Conservation (phyloP, 495 filamentous ascomycete genomes). For the Podospora didyma region DNA sequence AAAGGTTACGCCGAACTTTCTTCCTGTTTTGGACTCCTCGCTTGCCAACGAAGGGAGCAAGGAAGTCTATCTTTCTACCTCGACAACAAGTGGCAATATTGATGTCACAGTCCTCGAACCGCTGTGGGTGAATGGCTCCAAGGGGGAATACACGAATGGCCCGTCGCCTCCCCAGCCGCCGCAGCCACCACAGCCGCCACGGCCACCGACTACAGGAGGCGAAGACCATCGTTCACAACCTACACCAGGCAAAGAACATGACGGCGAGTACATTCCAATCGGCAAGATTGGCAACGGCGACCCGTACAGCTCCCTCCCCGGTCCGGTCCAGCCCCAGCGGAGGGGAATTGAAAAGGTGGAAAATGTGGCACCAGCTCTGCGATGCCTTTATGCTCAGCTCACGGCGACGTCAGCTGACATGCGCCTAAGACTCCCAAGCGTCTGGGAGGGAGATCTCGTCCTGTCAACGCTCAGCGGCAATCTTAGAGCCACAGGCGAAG, state of each 20-base stretch:
- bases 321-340: background rate
- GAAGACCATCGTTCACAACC: too few relatives aligned
- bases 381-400: conserved; percentile 27
- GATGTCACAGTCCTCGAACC: conserved; percentile 31
- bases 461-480: conserved; percentile 25
- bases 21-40: conserved; percentile 30
- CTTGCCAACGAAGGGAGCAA: background rate
- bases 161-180: background rate
- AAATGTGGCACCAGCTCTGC: conserved; percentile 7
- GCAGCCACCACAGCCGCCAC: conserved; percentile 1
- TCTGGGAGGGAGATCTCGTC: conserved; percentile 38
- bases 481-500: conserved; percentile 25
- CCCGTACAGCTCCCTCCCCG: background rate
- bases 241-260: background rate
- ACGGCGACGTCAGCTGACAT: conserved; percentile 32
- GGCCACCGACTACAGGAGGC: background rate
- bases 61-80: conserved; percentile 21
- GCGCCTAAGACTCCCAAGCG: conserved; percentile 28
- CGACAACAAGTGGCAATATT: conserved; percentile 30
- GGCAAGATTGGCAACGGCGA: background rate
- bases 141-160: background rate
- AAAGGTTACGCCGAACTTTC: conserved; percentile 22
- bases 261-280: background rate
- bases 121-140: conserved; percentile 21
- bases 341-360: background rate